Conservation (phyloP, 805 yeast genomes). For the Candida schatavii region DNA sequence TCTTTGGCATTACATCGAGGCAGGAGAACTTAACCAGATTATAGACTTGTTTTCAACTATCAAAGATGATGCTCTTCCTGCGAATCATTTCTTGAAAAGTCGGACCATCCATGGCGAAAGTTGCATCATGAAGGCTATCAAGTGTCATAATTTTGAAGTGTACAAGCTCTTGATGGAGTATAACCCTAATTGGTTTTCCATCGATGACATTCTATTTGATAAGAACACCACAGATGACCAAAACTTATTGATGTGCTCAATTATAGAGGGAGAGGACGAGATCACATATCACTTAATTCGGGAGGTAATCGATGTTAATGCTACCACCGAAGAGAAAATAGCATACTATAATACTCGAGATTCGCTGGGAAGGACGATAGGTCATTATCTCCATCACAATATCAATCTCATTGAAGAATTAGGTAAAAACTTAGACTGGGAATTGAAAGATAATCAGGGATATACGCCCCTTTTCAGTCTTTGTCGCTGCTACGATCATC, state of each 20-base stretch:
- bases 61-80: conserved; percentile 13
- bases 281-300: conserved; percentile 43
- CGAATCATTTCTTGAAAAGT: conserved; percentile 21
- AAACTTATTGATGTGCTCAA: conserved; percentile 59
- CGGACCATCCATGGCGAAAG: conserved; percentile 62
- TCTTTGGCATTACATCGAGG: conserved; percentile 53
- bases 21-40: conserved; percentile 20
- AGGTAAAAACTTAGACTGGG: conserved; percentile 71
- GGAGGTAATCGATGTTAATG: conserved; percentile 36
- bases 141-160: conserved; percentile 41
- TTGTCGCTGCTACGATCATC: conserved; percentile 78
- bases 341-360: conserved; percentile 53
- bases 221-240: conserved; percentile 47
- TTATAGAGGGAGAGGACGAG: conserved; percentile 50
- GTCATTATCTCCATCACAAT: conserved; percentile 69
- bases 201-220: conserved; percentile 70
- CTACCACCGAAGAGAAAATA: conserved; percentile 45
- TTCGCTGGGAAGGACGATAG: conserved; percentile 55
- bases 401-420: conserved; percentile 47
- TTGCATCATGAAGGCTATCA: conserved; percentile 59
- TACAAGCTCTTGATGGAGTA: conserved; percentile 46
- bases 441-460: conserved; percentile 54
- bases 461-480: conserved; percentile 79
- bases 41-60: conserved; percentile 12
- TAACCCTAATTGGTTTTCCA: conserved; percentile 48